A percentile compares a stretch with the other conserved stretches of the same genome.
Evolutionary conservation across 257 asterid species (phyloP).

Genomic region (Penstemon newberryi): DNA sequence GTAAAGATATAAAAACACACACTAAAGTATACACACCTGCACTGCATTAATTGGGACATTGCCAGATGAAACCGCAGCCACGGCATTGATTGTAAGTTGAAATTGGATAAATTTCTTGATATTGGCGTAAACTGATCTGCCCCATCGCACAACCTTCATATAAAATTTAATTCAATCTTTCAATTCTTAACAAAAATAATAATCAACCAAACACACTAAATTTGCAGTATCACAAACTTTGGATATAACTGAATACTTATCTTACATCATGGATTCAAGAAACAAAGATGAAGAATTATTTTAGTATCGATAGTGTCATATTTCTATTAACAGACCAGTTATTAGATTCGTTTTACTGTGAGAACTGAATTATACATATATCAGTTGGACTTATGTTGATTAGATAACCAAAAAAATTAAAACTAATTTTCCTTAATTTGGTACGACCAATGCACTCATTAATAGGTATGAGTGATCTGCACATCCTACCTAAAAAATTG

Average conservation of each 20-base stretch:
- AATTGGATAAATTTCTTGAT: constrained; percentile 91
- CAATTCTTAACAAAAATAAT: neutral
- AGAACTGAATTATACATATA: too few species aligned
- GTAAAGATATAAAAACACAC: neutral
- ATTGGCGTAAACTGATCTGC: too few species aligned
- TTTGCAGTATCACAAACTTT: too few species aligned
- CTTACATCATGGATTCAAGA: neutral
- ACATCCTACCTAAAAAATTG: too few species aligned
- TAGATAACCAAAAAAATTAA: too few species aligned
- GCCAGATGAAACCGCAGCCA: constrained; percentile 79
- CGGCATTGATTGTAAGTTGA: constrained; percentile 89
- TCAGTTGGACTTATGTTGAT: too few species aligned
- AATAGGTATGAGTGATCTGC: too few species aligned
- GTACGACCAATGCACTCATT: too few species aligned
- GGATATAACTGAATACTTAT: neutral
- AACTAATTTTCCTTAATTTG: too few species aligned
- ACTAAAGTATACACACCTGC: constrained; percentile 50
- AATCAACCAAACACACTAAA: too few species aligned
- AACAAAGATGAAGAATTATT: too few species aligned
- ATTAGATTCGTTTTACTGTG: neutral
- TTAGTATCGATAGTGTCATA: neutral
- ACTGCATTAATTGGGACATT: constrained; percentile 89
- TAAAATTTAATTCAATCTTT: neutral
- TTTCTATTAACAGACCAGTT: constrained; percentile 6
- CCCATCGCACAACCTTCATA: constrained; percentile 96